Conservation (phyloP, 1,284 basidiomycete genomes). For the Kalmanozyma brasiliensis region DNA sequence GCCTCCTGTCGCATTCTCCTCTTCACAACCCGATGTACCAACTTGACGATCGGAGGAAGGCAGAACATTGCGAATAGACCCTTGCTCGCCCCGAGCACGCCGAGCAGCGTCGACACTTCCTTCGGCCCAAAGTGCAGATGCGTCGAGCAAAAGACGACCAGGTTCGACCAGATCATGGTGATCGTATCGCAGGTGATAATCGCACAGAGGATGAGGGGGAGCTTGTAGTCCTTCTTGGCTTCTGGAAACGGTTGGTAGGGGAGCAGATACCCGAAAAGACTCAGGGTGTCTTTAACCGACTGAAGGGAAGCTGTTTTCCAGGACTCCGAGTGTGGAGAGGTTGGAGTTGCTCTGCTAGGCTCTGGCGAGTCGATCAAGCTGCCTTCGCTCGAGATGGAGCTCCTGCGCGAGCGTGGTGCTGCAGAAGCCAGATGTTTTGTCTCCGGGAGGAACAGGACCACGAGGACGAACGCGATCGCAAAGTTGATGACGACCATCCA, state of each 20-base stretch:
- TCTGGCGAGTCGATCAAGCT: neutral
- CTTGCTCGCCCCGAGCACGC: slow-evolving; percentile 19
- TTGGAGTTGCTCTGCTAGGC: neutral
- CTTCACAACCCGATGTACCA: slow-evolving; percentile 17
- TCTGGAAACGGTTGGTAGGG: slow-evolving; percentile 22
- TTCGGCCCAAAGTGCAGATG: slow-evolving; percentile 34
- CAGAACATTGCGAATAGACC: slow-evolving; percentile 22
- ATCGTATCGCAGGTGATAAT: slow-evolving; percentile 25
- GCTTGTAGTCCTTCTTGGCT: slow-evolving; percentile 28
- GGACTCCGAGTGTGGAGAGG: neutral
- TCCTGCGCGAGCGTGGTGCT: slow-evolving; percentile 1
- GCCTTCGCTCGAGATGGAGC: slow-evolving; percentile 16
- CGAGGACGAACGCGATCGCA: slow-evolving; percentile 1
- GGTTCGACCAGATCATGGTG: slow-evolving; percentile 19
- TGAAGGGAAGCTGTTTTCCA: neutral
- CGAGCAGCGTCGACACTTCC: slow-evolving; percentile 22
- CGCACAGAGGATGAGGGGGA: slow-evolving; percentile 27
- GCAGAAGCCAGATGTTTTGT: slow-evolving; percentile 5
- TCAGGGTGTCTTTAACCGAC: slow-evolving; percentile 7
- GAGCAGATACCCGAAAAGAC: slow-evolving; percentile 28
- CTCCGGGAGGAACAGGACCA: slow-evolving; percentile 19
- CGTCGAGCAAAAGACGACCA: slow-evolving; percentile 34
- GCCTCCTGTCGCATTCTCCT: slow-evolving; percentile 27
- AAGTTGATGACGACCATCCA: slow-evolving; percentile 6
- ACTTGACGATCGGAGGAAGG: slow-evolving; percentile 23